Percentiles rank a stretch among this genome's conserved stretches.
Evolutionary conservation across 2,329 filamentous ascomycete genomes (phyloP).

Genomic region (Penicillium sp.): DNA sequence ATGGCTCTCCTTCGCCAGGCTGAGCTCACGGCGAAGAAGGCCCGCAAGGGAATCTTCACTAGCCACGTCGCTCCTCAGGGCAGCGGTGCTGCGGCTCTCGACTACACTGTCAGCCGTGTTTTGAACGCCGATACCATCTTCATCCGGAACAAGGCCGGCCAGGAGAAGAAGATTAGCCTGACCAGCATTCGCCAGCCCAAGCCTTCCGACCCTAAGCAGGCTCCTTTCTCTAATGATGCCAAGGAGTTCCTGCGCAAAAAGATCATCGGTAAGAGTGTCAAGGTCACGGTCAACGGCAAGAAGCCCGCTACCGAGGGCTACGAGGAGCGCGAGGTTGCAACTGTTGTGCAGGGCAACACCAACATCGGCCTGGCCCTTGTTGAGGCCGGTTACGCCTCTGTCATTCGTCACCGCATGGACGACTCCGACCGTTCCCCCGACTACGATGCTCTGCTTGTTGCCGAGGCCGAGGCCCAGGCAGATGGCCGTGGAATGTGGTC

Average conservation of each 20-base stretch:
- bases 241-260: constrained; percentile 96
- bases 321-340: constrained; percentile 92
- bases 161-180: constrained; percentile 86
- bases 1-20: constrained; percentile 86
- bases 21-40: constrained; percentile 80
- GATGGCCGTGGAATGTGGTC: constrained; percentile 96
- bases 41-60: constrained; percentile 78
- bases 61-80: constrained; percentile 71
- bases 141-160: constrained; percentile 79
- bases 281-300: constrained; percentile 84
- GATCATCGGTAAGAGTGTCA: constrained; percentile 93
- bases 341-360: constrained; percentile 78
- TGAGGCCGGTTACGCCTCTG: constrained; percentile 90
- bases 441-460: constrained; percentile 68
- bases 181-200: constrained; percentile 96
- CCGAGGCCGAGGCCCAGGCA: constrained; percentile 68
- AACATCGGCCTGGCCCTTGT: constrained; percentile 84
- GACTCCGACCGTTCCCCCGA: constrained; percentile 92
- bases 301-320: constrained; percentile 88
- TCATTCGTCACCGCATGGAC: constrained; percentile 92
- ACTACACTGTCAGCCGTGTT: constrained; percentile 83
- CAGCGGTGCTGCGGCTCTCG: constrained; percentile 61
- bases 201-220: constrained; percentile 79
- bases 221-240: constrained; percentile 86
- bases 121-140: constrained; percentile 87